Evolutionary conservation across 192 early-diverging fungal species (phyloP).

Genomic region (Coemansia guatemalensis): DNA sequence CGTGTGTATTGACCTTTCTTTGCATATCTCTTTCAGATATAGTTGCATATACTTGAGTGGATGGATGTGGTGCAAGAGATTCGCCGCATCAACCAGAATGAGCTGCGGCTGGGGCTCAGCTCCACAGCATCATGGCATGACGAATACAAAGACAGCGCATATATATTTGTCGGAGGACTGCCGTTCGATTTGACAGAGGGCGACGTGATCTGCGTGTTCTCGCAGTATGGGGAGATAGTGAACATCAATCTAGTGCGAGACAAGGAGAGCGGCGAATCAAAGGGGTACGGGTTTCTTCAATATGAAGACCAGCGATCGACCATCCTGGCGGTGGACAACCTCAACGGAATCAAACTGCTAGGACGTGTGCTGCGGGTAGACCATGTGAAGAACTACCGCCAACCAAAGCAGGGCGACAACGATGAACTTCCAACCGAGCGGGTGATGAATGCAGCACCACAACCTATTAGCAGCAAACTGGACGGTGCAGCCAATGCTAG

Average conservation of each 20-base stretch:
- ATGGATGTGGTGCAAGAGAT: conserved; percentile 86
- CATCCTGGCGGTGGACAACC: conserved; percentile 91
- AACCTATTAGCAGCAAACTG: conserved; percentile 24
- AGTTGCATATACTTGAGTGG: background rate
- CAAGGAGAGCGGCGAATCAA: conserved; percentile 81
- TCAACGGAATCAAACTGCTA: conserved; percentile 71
- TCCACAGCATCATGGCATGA: conserved; percentile 80
- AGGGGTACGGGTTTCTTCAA: conserved; percentile 85
- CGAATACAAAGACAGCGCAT: conserved; percentile 86
- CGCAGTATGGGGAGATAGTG: conserved; percentile 90
- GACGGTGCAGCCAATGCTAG: conserved; percentile 13
- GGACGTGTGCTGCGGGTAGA: conserved; percentile 71
- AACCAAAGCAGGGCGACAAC: conserved; percentile 58
- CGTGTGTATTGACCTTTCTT: background rate
- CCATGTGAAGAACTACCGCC: conserved; percentile 66
- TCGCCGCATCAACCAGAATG: conserved; percentile 73
- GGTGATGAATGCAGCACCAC: conserved; percentile 58
- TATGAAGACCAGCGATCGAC: conserved; percentile 94
- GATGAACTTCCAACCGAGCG: conserved; percentile 43
- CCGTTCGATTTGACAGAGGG: conserved; percentile 87
- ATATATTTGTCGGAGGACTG: conserved; percentile 85
- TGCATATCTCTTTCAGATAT: background rate
- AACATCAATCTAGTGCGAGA: conserved; percentile 87
- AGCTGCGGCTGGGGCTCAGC: conserved; percentile 53
- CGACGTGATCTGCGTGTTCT: conserved; percentile 90